A percentile compares a stretch with the other conserved stretches of the same genome.
These are phyloP conservation scores for Hanseniaspora meyeri DNA, from an alignment of 805 yeast genomes.

Conservation along the genomic window DNA sequence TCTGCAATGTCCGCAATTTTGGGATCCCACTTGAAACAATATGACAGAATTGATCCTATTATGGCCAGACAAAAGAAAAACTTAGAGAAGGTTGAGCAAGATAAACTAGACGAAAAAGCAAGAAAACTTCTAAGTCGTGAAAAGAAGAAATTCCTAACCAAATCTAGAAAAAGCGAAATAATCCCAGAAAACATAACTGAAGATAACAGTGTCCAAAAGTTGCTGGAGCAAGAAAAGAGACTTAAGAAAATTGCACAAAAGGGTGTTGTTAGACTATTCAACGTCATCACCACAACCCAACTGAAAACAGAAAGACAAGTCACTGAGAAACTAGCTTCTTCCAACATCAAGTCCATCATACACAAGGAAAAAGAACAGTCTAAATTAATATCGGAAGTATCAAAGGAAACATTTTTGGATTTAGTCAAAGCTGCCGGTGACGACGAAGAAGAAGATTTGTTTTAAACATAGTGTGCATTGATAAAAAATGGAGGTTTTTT, in stretches of 20 bases:
- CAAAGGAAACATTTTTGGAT: slow-evolving; percentile 82
- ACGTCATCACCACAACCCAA: slow-evolving; percentile 73
- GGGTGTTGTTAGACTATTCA: slow-evolving; percentile 76
- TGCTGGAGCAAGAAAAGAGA: slow-evolving; percentile 53
- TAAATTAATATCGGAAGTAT: slow-evolving; percentile 58
- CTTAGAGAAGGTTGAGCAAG: slow-evolving; percentile 60
- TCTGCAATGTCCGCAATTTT: slow-evolving; percentile 73
- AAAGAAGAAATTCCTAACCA: slow-evolving; percentile 53
- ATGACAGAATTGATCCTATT: slow-evolving; percentile 80
- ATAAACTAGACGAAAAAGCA: slow-evolving; percentile 75
- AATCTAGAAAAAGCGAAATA: slow-evolving; percentile 54
- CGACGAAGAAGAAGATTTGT: slow-evolving; percentile 13
- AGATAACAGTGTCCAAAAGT: slow-evolving; percentile 32
- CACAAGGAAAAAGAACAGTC: slow-evolving; percentile 37
- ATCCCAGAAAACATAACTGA: slow-evolving; percentile 39
- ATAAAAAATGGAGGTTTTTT: background rate
- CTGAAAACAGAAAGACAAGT: slow-evolving; percentile 43
- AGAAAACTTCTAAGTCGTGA: slow-evolving; percentile 57
- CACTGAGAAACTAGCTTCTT: slow-evolving; percentile 31
- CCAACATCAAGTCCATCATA: slow-evolving; percentile 20
- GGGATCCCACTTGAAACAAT: slow-evolving; percentile 76
- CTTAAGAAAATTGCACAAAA: slow-evolving; percentile 73
- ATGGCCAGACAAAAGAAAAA: slow-evolving; percentile 69
- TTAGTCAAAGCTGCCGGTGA: slow-evolving; percentile 70
- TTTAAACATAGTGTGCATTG: background rate